Percentiles rank a stretch among this genome's conserved stretches.
phyloP scores from a whole-genome alignment of 345 rosid species.

The Salix suchowensis region DNA sequence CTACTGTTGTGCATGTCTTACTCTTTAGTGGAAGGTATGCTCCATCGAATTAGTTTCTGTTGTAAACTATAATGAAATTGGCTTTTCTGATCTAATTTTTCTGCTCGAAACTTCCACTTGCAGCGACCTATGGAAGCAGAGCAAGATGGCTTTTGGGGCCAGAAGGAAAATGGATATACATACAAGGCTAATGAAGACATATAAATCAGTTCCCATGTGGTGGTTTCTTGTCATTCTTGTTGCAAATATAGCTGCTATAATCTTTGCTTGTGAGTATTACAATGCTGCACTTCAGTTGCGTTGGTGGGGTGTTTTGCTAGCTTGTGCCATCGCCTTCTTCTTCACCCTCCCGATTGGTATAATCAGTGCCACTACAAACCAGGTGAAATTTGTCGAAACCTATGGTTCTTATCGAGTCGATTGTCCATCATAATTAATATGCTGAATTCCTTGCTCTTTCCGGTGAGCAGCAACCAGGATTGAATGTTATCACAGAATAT shows the following conservation, averaged over 20 bases:
- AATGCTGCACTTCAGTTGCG: slow-evolving; percentile 67
- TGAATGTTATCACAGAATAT: slow-evolving; percentile 77
- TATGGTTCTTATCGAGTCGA: neutral
- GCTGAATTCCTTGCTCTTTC: neutral
- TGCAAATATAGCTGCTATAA: slow-evolving; percentile 41
- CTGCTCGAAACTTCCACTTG: no score
- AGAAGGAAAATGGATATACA: no score
- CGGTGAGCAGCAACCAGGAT: slow-evolving; percentile 48
- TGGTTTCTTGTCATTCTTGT: slow-evolving; percentile 40
- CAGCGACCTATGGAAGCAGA: slow-evolving; percentile 52
- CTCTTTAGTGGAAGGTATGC: slow-evolving; percentile 40
- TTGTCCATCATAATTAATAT: no score
- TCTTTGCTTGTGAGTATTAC: slow-evolving; percentile 61
- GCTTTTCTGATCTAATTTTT: slow-evolving; percentile 29
- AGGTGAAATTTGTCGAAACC: slow-evolving; percentile 26
- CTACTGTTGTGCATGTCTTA: slow-evolving; percentile 57
- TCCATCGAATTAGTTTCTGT: no score
- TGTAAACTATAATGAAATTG: slow-evolving; percentile 51
- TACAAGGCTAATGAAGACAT: no score
- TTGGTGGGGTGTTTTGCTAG: slow-evolving; percentile 93
- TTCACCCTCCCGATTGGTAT: slow-evolving; percentile 82
- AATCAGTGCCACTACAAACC: slow-evolving; percentile 69
- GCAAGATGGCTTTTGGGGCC: no score
- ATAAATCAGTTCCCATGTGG: no score
- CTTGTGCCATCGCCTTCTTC: slow-evolving; percentile 66